A percentile compares a stretch with the other conserved stretches of the same genome.
phyloP scores from a whole-genome alignment of 2,329 filamentous ascomycete species.

The Hypoxylon sp. region DNA sequence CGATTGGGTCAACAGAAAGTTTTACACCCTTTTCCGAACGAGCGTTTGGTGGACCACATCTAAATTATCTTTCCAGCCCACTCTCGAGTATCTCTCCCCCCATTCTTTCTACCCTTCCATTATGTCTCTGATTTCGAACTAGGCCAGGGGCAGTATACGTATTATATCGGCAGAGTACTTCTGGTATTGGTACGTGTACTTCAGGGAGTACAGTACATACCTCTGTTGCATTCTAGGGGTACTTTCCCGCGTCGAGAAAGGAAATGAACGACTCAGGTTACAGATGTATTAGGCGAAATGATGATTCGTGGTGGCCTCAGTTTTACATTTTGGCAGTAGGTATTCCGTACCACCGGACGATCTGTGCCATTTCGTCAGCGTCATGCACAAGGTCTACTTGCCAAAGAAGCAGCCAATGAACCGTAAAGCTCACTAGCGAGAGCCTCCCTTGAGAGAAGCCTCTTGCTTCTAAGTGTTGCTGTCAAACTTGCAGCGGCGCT shows the following conservation, averaged over 20 bases:
- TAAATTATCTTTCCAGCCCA: constrained; percentile 11
- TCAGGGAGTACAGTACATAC: constrained; percentile 13
- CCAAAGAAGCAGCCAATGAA: constrained; percentile 3
- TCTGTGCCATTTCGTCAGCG: constrained; percentile 13
- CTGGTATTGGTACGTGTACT: constrained; percentile 12
- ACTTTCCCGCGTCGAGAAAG: constrained; percentile 29
- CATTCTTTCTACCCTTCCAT: not conserved
- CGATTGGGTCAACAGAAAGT: constrained; percentile 18
- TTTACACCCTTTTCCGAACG: constrained; percentile 10
- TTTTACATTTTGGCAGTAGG: constrained; percentile 9
- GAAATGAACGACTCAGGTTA: constrained; percentile 32
- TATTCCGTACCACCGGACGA: constrained; percentile 12
- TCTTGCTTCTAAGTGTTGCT: constrained; percentile 24
- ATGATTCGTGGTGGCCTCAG: constrained; percentile 30
- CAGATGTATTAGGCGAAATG: constrained; percentile 15
- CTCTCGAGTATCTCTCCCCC: no score
- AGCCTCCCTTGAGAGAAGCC: constrained; percentile 22
- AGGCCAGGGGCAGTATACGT: constrained; percentile 1
- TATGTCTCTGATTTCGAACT: constrained; percentile 14
- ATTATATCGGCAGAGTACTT: constrained; percentile 9
- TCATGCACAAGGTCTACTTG: constrained; percentile 4
- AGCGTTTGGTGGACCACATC: not conserved
- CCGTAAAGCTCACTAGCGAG: constrained; percentile 6
- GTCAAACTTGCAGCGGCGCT: constrained; percentile 51
- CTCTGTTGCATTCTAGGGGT: constrained; percentile 32